These are phyloP conservation scores for Monosporozyma siamensis DNA, from an alignment of 805 yeast species.

Conservation along the genomic window DNA sequence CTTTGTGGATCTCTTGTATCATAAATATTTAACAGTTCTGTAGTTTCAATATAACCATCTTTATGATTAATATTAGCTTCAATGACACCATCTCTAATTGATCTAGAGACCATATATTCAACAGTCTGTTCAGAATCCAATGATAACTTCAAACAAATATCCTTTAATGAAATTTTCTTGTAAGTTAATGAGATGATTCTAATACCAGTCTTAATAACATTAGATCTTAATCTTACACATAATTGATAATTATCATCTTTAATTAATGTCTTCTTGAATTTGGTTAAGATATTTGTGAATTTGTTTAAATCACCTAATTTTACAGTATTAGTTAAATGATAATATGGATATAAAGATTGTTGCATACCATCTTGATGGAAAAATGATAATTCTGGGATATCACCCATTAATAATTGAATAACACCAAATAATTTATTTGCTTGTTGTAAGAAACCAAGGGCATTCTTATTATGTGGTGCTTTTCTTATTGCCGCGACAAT, in stretches of 20 bases:
- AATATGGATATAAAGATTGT: constrained; percentile 65
- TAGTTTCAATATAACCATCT: constrained; percentile 82
- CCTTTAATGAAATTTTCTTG: constrained; percentile 82
- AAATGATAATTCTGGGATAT: constrained; percentile 79
- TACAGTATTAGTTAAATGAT: constrained; percentile 83
- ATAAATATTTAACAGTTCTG: constrained; percentile 77
- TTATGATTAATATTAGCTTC: constrained; percentile 91
- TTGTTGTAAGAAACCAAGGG: constrained; percentile 80
- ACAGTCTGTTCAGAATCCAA: constrained; percentile 92
- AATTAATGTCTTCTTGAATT: constrained; percentile 52
- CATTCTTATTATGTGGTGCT: constrained; percentile 82
- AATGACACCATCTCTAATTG: constrained; percentile 93
- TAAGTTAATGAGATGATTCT: constrained; percentile 86
- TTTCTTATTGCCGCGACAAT: constrained; percentile 93
- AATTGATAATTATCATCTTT: constrained; percentile 76
- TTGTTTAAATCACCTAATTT: constrained; percentile 80
- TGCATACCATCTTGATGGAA: constrained; percentile 60
- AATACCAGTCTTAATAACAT: constrained; percentile 95
- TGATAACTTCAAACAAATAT: constrained; percentile 84
- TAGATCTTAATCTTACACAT: constrained; percentile 84
- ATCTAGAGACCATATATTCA: constrained; percentile 93
- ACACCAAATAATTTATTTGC: constrained; percentile 82
- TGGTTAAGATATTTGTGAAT: constrained; percentile 61
- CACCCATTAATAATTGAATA: constrained; percentile 92
- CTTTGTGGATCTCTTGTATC: constrained; percentile 79